Evolutionary conservation across 768 basidiomycete genomes (phyloP).

Genomic region (Lyophyllum shimeji): DNA sequence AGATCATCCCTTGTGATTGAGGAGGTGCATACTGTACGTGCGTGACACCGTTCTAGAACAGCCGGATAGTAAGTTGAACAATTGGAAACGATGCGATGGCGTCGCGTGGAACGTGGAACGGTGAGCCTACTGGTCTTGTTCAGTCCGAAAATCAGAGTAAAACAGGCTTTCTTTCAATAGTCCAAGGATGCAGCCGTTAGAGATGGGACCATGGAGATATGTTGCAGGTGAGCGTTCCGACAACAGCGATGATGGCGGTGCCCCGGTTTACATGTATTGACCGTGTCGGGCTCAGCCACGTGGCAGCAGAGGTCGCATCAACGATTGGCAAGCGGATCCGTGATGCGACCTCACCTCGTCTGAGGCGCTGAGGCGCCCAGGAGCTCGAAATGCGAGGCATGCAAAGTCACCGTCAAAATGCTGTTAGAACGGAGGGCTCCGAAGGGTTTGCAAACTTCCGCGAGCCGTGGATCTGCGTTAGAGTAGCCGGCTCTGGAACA

Average conservation of each 20-base stretch:
- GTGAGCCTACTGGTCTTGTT: no score
- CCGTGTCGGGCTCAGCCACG: background rate
- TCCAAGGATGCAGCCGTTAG: background rate
- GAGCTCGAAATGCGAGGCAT: background rate
- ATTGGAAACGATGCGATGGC: background rate
- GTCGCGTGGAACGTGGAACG: background rate
- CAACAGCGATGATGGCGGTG: no score
- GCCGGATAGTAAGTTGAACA: no score
- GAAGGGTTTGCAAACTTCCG: background rate
- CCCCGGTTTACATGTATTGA: background rate
- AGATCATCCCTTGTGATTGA: background rate
- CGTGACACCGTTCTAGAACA: background rate
- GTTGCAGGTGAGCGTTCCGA: background rate
- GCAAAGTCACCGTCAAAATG: background rate
- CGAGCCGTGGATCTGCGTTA: background rate
- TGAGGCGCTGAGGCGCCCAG: background rate
- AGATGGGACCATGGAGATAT: background rate
- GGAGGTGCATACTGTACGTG: background rate
- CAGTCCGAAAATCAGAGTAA: background rate
- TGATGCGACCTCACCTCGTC: background rate
- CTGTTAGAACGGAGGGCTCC: no score
- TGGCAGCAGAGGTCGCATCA: background rate
- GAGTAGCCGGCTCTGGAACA: background rate
- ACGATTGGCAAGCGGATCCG: background rate
- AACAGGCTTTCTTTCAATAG: background rate